phyloP scores from a whole-genome alignment of 1,139 yeast genomes.

The Eremothecium sinecaudum region DNA sequence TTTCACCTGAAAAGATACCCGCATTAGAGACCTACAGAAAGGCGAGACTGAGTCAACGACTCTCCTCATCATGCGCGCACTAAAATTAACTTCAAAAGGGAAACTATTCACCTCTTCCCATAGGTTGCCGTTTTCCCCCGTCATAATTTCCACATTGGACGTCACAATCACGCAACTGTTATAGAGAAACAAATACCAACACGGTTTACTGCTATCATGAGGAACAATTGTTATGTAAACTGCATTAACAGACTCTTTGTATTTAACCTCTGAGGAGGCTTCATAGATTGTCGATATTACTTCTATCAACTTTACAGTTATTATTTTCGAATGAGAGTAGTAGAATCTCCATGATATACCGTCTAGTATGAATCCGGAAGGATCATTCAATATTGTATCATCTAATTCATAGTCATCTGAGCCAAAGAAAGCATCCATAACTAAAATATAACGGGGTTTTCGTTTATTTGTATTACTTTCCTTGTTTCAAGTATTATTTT shows the following conservation, averaged over 20 bases:
- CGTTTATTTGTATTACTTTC: too few species aligned
- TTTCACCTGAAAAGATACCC: conserved; percentile 1
- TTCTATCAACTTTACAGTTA: background rate
- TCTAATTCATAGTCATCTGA: too few species aligned
- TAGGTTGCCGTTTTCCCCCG: background rate
- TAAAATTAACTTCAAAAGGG: conserved; percentile 1
- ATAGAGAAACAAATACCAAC: conserved; percentile 2
- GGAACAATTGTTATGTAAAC: background rate
- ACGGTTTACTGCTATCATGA: background rate
- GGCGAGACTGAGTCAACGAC: background rate
- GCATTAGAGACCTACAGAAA: background rate
- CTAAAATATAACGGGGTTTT: too few species aligned
- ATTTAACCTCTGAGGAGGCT: background rate
- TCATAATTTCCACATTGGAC: background rate
- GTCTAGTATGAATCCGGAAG: background rate
- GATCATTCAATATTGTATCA: background rate
- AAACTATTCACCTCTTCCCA: conserved; percentile 1
- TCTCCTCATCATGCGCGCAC: background rate
- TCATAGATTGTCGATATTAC: background rate
- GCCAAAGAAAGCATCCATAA: too few species aligned
- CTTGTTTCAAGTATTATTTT: too few species aligned
- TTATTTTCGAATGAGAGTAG: conserved; percentile 1
- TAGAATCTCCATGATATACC: background rate
- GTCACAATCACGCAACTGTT: background rate
- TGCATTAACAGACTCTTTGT: background rate